A percentile compares a stretch with the other conserved stretches of the same genome.
Evolutionary conservation across 352 stramenopile species (phyloP).

Genomic region (Globisporangium paroecandrum): DNA sequence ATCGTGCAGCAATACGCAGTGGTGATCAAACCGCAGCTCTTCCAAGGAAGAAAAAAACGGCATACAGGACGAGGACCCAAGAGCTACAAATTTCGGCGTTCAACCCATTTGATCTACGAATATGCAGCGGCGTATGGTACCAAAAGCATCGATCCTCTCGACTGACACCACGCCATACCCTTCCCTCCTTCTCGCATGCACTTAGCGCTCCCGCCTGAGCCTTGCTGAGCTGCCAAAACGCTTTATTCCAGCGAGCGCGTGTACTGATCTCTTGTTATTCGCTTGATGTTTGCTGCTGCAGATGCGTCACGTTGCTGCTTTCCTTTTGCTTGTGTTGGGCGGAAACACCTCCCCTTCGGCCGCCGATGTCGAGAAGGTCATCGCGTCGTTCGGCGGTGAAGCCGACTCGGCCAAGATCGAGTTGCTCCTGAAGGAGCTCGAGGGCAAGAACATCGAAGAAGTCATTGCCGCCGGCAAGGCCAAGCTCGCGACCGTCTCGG

Average conservation of each 20-base stretch:
- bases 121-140: not conserved
- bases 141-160: not conserved
- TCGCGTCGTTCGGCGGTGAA: slow-evolving; percentile 79
- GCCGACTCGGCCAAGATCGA: slow-evolving; percentile 78
- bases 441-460: slow-evolving; percentile 88
- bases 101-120: not conserved
- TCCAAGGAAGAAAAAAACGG: not conserved
- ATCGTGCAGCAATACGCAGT: not conserved
- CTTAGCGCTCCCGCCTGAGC: not conserved
- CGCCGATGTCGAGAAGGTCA: slow-evolving; percentile 82
- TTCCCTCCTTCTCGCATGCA: not conserved
- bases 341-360: slow-evolving; percentile 75
- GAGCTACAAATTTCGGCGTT: not conserved
- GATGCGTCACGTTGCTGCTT: slow-evolving; percentile 93
- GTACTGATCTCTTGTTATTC: not conserved
- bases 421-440: slow-evolving; percentile 83
- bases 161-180: not conserved
- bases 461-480: slow-evolving; percentile 80
- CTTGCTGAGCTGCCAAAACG: not conserved
- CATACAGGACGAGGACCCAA: not conserved
- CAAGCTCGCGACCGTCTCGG: slow-evolving; percentile 80
- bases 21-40: not conserved
- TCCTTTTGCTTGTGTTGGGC: slow-evolving; percentile 83
- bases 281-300: slow-evolving; percentile 22
- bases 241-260: not conserved